Evolutionary conservation across 495 filamentous ascomycete genomes (phyloP).

Genomic region (Saxophila tyrrhenica): DNA sequence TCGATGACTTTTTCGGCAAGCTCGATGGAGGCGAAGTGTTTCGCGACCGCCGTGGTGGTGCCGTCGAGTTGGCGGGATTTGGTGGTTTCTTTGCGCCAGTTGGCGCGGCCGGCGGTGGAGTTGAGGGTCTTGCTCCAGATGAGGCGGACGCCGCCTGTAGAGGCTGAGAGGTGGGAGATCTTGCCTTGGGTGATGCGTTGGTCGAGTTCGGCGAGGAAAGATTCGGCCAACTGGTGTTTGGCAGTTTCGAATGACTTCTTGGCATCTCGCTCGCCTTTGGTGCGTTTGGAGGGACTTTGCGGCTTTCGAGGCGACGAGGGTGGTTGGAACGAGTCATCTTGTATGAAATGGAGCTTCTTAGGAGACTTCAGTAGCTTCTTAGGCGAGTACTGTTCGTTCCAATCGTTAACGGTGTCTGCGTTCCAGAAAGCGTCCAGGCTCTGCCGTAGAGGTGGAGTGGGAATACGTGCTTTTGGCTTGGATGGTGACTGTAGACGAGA

Average conservation of each 20-base stretch:
- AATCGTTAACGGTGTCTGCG: conserved; percentile 60
- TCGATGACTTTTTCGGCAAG: conserved; percentile 78
- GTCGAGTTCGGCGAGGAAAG: conserved; percentile 69
- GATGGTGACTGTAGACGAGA: conserved; percentile 39
- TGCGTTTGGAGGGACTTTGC: conserved; percentile 32
- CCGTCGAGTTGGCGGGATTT: conserved; percentile 25
- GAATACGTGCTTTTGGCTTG: conserved; percentile 38
- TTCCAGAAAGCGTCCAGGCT: conserved; percentile 74
- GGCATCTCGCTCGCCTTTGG: conserved; percentile 23
- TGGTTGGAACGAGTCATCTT: conserved; percentile 13
- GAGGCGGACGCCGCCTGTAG: conserved; percentile 67
- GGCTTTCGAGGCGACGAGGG: conserved; percentile 28
- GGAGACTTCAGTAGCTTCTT: conserved; percentile 38
- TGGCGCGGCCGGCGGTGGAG: conserved; percentile 78
- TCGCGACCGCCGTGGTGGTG: conserved; percentile 21
- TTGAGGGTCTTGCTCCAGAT: conserved; percentile 76
- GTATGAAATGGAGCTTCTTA: conserved; percentile 14
- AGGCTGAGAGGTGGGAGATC: conserved; percentile 45
- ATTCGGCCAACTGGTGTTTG: conserved; percentile 55
- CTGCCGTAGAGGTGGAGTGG: conserved; percentile 49
- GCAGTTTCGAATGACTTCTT: conserved; percentile 54
- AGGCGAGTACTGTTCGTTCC: conserved; percentile 72
- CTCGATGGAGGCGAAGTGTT: conserved; percentile 71
- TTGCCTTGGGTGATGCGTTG: conserved; percentile 48
- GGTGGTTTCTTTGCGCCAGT: conserved; percentile 57